These are phyloP conservation scores for Tetratostichococcus sp. DNA, from an alignment of 139 green algal genomes.

Conservation along the genomic window DNA sequence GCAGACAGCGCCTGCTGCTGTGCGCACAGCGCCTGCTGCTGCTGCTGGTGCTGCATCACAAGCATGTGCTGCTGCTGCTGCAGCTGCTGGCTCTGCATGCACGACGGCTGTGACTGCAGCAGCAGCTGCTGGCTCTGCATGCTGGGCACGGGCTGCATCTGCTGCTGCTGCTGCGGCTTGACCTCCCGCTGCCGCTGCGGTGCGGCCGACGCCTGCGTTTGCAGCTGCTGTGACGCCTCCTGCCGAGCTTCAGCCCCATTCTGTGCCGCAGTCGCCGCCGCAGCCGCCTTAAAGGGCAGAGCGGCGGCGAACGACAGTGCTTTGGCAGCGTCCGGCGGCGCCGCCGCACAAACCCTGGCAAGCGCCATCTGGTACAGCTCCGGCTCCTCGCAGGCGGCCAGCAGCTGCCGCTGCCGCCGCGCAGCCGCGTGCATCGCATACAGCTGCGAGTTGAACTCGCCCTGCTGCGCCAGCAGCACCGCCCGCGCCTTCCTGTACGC, in stretches of 20 bases:
- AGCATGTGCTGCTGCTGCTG: neutral
- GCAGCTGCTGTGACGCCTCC: neutral
- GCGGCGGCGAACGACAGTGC: neutral
- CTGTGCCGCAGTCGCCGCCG: neutral
- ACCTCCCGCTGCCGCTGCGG: neutral
- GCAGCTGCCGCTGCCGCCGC: neutral
- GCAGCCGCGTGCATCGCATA: neutral
- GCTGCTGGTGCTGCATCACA: neutral
- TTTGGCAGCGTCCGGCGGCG: no score
- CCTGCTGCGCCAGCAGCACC: neutral
- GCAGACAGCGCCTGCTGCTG: neutral
- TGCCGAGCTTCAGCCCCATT: no score
- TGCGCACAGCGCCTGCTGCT: no score
- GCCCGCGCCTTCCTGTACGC: neutral
- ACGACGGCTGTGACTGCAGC: neutral
- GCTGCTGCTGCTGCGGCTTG: neutral
- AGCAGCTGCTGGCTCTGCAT: neutral
- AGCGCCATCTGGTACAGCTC: neutral
- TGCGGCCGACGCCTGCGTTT: no score
- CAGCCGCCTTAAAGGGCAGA: no score
- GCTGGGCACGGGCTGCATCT: neutral
- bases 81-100: neutral
- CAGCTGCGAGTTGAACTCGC: neutral
- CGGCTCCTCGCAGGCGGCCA: neutral
- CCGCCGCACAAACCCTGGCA: no score